Evolutionary conservation across 208 protist genomes (phyloP).

Genomic region (Wallacemonas rigidus): DNA sequence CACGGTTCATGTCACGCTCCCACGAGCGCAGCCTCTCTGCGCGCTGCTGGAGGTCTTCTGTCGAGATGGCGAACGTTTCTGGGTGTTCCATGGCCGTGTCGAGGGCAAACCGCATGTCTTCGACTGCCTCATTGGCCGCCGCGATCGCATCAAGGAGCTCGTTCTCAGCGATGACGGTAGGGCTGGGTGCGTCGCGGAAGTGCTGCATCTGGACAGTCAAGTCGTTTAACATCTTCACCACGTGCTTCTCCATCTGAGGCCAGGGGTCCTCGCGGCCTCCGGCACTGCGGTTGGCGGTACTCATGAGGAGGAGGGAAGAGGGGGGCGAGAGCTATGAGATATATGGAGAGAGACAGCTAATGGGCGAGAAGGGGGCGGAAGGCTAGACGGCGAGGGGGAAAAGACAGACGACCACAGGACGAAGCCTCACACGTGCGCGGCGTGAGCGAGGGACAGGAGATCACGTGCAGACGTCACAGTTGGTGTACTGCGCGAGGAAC

Average conservation of each 20-base stretch:
- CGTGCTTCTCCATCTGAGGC: conserved; percentile 81
- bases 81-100: conserved; percentile 81
- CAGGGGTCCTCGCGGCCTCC: conserved; percentile 71
- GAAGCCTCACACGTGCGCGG: too few relatives aligned
- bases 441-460: too few relatives aligned
- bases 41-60: conserved; percentile 68
- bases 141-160: conserved; percentile 69
- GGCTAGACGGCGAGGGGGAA: too few relatives aligned
- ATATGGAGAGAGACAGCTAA: too few relatives aligned
- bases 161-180: conserved; percentile 72
- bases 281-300: conserved; percentile 3
- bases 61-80: conserved; percentile 71
- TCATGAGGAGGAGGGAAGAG: background rate
- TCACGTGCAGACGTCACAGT: too few relatives aligned
- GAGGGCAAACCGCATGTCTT: conserved; percentile 80
- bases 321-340: too few relatives aligned
- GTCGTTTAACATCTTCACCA: conserved; percentile 69
- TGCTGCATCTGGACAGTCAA: conserved; percentile 60
- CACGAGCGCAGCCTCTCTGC: conserved; percentile 65
- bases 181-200: conserved; percentile 42
- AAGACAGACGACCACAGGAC: too few relatives aligned
- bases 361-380: too few relatives aligned
- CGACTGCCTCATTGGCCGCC: conserved; percentile 61
- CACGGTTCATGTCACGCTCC: conserved; percentile 76
- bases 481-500: background rate